Evolutionary conservation across 2,329 filamentous ascomycete genomes (phyloP), one percentile per base, ranked within the genome.

Genomic region (Cercospora sp.): DNA sequence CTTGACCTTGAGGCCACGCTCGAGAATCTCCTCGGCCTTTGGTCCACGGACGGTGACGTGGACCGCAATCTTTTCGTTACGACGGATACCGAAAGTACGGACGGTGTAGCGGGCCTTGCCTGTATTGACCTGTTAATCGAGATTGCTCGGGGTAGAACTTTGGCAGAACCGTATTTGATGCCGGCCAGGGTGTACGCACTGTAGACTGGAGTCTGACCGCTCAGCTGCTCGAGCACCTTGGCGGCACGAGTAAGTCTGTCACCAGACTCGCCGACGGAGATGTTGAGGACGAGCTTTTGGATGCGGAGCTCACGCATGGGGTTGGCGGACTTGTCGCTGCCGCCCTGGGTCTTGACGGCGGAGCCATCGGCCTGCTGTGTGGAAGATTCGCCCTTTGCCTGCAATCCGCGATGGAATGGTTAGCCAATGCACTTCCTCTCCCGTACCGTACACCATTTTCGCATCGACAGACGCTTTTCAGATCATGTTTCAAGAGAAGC

Each of bases 1-100:
- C 93, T 99, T 99, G 90, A 99, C 95, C 91, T 99, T 99, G 83
- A 99, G 91, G 83, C 95, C 95, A 89, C 95, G 94, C 92, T 99
- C 95, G 82, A 99, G 91, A 81, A 99, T 99, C 87, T 99, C 95
- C 90, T 99, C 95, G 73, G 95, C 95, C 91, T 92, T 97, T 85
- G 95, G 94, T 82, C 95, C 95, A 83, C 95, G 95, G 86, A 99
- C 94, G 82, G 95, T 99, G 82, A 99, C 95, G 88, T 99, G 95
- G 78, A 99, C 95, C 77, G 95, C 87, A 82, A 99, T 99, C 92
- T 97, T 98, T 85, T 99, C 95, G 91, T 99, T 99, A 93, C 95
- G 94, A 84, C 95, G 94, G 90, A 99, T 99, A 91, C 95, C 95
- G 86, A 99, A 99, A 82, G 94, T 98, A 88, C 95, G 94, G 89